Base-by-base conservation (phyloP, 495 filamentous ascomycete genomes). In the Podospora tetraspora region DNA sequence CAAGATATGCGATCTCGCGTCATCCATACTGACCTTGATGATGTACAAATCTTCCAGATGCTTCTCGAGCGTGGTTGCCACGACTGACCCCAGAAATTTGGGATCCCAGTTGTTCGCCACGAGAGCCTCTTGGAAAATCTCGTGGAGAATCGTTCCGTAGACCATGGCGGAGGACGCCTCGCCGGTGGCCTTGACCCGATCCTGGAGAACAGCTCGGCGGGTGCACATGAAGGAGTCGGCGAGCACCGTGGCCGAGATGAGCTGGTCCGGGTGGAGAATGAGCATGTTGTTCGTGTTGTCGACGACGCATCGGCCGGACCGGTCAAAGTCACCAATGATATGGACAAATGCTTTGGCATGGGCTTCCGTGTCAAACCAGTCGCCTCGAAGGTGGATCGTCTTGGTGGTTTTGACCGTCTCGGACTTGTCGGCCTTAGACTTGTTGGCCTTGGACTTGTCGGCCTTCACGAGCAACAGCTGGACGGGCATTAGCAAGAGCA, bases 231-330 rank as follows among this genome's bases (percentile, higher is more conserved):
- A 94, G 0, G 95, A 96, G 75, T 99, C 95, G 43, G 91, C 95
- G 34, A 99, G 90, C 10, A 94, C 91, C 9, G 94, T 97, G 2
- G 94, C 90, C 12, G 95, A 97, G 63, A 99, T 89, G 24, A 99
- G 86, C 79, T 97, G 94, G 77, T 99, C 95, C 3, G 95, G 95
- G 75, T 99, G 93, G 13, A 99, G 83, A 71, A 99, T 94, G 52
- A 99, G 79, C 81, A 97, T 90, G 72, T 96, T 91, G 64, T 89
- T 81, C 25, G 81, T 78, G 75, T 97, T 92, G 76, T 93, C 89
- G 66, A 89, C 79, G 63, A 97, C 82, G 68, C 92, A 85, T 75
- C 87, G 89, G 7, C 90, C 90, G 12, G 78, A 80, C 5, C 80
- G 69, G 64, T 89, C 81, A 72, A 97, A 96, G 22, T 86, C 80